phyloP scores from a whole-genome alignment of 2,329 filamentous ascomycete species.

The Ophiostoma sp. region DNA sequence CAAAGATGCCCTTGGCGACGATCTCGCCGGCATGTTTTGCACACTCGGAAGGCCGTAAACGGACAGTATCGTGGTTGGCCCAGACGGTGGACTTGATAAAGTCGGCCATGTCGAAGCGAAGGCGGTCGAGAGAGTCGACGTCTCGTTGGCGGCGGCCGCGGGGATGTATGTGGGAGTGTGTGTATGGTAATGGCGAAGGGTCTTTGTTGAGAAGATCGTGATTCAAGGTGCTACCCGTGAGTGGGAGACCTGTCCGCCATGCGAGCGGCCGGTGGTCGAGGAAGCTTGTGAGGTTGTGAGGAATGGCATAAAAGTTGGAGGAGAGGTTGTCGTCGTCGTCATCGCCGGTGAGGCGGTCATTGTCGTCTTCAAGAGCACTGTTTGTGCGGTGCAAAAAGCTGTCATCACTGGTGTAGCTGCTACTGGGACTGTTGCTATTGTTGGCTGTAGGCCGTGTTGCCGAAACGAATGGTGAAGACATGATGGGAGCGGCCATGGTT shows the following conservation, averaged over 20 bases:
- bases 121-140: background rate
- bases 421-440: background rate
- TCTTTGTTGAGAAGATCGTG: background rate
- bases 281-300: constrained; percentile 22
- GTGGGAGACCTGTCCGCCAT: constrained; percentile 25
- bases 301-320: background rate
- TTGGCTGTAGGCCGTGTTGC: background rate
- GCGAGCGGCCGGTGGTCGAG: constrained; percentile 24
- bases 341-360: background rate
- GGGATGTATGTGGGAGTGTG: background rate
- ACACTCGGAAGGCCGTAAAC: constrained; percentile 32
- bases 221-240: background rate
- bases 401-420: constrained; percentile 4
- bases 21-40: constrained; percentile 35
- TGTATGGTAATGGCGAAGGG: background rate
- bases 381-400: background rate
- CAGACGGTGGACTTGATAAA: constrained; percentile 29
- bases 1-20: constrained; percentile 35
- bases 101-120: constrained; percentile 27
- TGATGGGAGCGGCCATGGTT: background rate
- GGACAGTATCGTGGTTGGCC: constrained; percentile 37
- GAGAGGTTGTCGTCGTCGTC: background rate
- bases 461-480: background rate
- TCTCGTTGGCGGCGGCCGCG: constrained; percentile 9
- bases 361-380: background rate